Evolutionary conservation across 257 asterid species (phyloP), one percentile per base, ranked within the genome.

Genomic region (Scutellaria baicalensis): DNA sequence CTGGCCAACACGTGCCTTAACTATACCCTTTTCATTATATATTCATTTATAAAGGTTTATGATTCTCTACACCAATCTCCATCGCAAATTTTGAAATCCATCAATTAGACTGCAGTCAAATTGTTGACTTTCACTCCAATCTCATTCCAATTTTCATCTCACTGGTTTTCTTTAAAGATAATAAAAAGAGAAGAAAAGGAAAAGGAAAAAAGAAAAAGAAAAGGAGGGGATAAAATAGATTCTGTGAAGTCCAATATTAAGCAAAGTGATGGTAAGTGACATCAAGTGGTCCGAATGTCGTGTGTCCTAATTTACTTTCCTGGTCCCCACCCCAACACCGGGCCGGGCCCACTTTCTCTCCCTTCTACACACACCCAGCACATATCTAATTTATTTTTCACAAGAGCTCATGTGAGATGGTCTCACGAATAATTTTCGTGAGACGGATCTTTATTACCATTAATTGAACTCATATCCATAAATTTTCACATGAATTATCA

Each of bases 1-100:
- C 80, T 81, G 92, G 58, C 70, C 54, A 64, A 60, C 85, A 83
- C 84, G 85, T 82, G 88, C 80, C 31, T n/a, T n/a, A n/a, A n/a
- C n/a, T 48, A 27, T 27, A 4, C 51, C 49, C 72, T 59, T 43
- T 66, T 62, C 63, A 48, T 74, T 33, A n/a, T n/a, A n/a, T 45
- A 12, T 45, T 16, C 6, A 40, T 7, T 31, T 23, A 23, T 23
- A 1, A 1, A 23, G 27, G 27, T 23, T 27, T 27, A 27, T 27
- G 33, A 27, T 27, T 27, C 33, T 27, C 33, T 27, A 27, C 33
- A 27, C 33, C 33, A 27, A 27, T 27, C 1, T 27, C 33, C 33
- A 27, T 27, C 33, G 4, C 33, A 27, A 27, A 27, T 2, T 27
- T 27, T 27, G 33, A 27, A 27, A 27, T 27, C 33, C 33, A 27